Evolutionary conservation across 2,329 filamentous ascomycete genomes (phyloP), one percentile per base, ranked within the genome.

Genomic region (Colletotrichum simmondsii): DNA sequence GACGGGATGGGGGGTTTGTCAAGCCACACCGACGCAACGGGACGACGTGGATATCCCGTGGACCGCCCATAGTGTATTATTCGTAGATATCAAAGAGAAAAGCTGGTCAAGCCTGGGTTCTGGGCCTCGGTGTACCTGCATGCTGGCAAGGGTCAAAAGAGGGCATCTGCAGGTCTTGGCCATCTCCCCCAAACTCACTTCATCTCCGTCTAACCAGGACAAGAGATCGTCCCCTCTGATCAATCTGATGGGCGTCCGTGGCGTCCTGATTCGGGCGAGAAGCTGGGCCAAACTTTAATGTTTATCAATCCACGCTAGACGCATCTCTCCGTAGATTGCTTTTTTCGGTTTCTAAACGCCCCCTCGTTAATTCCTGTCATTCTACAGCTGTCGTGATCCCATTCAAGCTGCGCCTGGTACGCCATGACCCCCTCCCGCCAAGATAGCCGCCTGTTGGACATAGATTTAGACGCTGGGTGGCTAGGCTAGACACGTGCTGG

Each of bases 201-300:
- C 60, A 72, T 72, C 54, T 72, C 70, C 60, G 70, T 70, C 56
- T 30, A 10, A 35, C 54, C 11, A 57, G 66, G 54, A 54, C 5
- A 8, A 59, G 57, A 32, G 8, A 37, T n/a, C 3, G 42, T 60
- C 35, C 22, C 52, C 28, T 58, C 42, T 58, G 24, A 42, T 53
- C 22, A 52, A 24, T 58, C 42, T 58, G 24, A 42, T 53, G 10
- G 16, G 19, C 4, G 12, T 22, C 24, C 42, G 16, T 22, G 42
- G 19, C 42, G 19, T 49, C 42, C 42, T 49, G 5, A n/a, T 26
- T 46, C 19, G 37, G 42, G 12, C 26, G 42, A 49, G 42, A 52
- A 16, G 10, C 26, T 49, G 11, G 66, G 26, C 24, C 46, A 57
- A 61, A 65, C 70, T 60, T 32, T 57, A 61, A 60, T 46, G 46